Evolutionary conservation across 805 yeast genomes (phyloP), one percentile per base, ranked within the genome.

Genomic region (Naumovozyma dairenensis): DNA sequence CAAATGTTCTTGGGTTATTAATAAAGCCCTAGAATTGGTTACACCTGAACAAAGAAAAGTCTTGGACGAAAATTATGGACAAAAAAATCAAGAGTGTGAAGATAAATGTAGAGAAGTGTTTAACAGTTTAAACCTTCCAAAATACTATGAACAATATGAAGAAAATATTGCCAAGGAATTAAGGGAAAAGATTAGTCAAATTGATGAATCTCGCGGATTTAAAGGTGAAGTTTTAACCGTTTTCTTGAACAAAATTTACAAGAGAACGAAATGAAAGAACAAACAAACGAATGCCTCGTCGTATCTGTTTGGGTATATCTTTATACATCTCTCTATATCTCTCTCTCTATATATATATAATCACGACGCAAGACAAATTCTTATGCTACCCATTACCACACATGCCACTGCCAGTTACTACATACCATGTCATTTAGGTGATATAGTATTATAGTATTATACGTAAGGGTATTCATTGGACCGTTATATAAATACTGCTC

Each of bases 1-100:
- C 74, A 92, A 92, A 64, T 92, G 99, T 63, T 82, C 96, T 28
- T 92, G 99, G 99, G 77, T 92, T 36, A 73, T 92, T 51, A 92
- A 92, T 69, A 82, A 84, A 48, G 98, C 98, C 6, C 72, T 92
- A 50, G 71, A 79, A 57, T 65, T 77, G 45, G 89, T 74, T 34
- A 69, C 73, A 18, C 74, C 85, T 27, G 92, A 77, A 43, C 96
- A 92, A 67, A 80, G 96, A 62, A 60, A 67, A 46, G 39, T 80
- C 3, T 72, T 92, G 45, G 97, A 92, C 53, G 78, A 68, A 31
- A 84, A 92, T 68, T 92, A 92, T 57, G 99, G 98, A 48, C 69
- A 73, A 51, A 92, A 86, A 62, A 76, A 83, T 53, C 62, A 74
- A 34, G 72, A 69, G 35, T 51, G 58, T 40, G 97, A 89, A 65